These are phyloP conservation scores for Microstegium vimineum DNA, from an alignment of 176 grass and related monocot species.

Conservation along the genomic window DNA sequence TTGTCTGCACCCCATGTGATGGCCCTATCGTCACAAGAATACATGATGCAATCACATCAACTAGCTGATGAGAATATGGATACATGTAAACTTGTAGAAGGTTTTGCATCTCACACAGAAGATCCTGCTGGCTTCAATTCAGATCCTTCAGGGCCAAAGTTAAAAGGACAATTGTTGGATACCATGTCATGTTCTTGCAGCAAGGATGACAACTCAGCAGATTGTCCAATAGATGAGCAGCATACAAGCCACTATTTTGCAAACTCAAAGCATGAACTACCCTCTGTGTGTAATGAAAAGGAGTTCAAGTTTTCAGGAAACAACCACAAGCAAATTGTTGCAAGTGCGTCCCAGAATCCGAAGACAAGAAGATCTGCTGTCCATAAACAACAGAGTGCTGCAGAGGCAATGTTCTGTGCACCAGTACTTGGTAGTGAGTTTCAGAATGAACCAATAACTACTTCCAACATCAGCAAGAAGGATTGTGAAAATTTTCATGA, in stretches of 20 bases:
- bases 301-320: not conserved
- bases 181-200: slow-evolving; percentile 31
- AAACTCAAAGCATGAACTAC: slow-evolving; percentile 21
- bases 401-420: not conserved
- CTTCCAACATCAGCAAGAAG: slow-evolving; percentile 14
- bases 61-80: slow-evolving; percentile 27
- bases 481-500: slow-evolving; percentile 5
- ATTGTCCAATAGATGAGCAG: slow-evolving; percentile 21
- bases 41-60: slow-evolving; percentile 13
- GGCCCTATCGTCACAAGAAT: slow-evolving; percentile 30
- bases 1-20: slow-evolving; percentile 26
- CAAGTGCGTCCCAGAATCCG: not conserved
- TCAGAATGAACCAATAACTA: slow-evolving; percentile 2
- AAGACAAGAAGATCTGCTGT: slow-evolving; percentile 18
- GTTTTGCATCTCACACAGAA: slow-evolving; percentile 4
- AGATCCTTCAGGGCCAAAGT: slow-evolving; percentile 23
- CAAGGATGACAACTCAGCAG: slow-evolving; percentile 36
- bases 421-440: slow-evolving; percentile 15
- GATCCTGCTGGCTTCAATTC: slow-evolving; percentile 22
- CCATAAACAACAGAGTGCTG: not conserved
- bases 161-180: slow-evolving; percentile 33
- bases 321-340: slow-evolving; percentile 5
- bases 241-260: slow-evolving; percentile 26
- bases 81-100: slow-evolving; percentile 11
- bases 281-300: not conserved